Conservation (phyloP, 129 eudicot genomes). For the Rutidosis leptorrhynchoides region DNA sequence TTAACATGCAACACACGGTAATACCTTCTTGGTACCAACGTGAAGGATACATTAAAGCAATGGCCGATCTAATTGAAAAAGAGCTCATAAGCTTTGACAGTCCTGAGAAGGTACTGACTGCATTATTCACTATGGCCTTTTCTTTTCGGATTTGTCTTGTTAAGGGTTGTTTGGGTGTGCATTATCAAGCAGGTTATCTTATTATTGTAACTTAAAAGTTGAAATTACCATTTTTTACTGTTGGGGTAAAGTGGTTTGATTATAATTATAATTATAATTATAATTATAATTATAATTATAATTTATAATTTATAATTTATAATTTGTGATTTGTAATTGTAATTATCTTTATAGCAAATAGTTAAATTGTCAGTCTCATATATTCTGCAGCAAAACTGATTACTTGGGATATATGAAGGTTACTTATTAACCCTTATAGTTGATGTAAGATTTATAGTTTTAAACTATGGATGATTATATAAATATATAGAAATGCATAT, state of each 20-base stretch:
- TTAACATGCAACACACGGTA: constrained; percentile 98
- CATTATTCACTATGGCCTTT: constrained; percentile 3
- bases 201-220: neutral
- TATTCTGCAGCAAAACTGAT: neutral
- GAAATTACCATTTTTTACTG: neutral
- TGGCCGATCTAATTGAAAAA: constrained; percentile 80
- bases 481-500: neutral
- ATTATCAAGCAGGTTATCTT: neutral
- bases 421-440: neutral
- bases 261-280: too few species aligned
- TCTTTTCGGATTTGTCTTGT: neutral
- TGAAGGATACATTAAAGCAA: constrained; percentile 88
- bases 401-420: neutral
- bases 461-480: neutral
- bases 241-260: neutral
- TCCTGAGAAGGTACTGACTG: constrained; percentile 58
- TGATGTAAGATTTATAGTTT: too few species aligned
- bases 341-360: neutral
- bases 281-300: too few species aligned
- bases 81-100: constrained; percentile 61
- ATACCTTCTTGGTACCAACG: constrained; percentile 99
- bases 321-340: too few species aligned
- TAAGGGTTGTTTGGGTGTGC: neutral
- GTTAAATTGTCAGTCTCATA: neutral
- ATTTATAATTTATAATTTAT: too few species aligned